Base-by-base conservation (phyloP, 768 basidiomycete genomes). In the Lentinus tigrinus region DNA sequence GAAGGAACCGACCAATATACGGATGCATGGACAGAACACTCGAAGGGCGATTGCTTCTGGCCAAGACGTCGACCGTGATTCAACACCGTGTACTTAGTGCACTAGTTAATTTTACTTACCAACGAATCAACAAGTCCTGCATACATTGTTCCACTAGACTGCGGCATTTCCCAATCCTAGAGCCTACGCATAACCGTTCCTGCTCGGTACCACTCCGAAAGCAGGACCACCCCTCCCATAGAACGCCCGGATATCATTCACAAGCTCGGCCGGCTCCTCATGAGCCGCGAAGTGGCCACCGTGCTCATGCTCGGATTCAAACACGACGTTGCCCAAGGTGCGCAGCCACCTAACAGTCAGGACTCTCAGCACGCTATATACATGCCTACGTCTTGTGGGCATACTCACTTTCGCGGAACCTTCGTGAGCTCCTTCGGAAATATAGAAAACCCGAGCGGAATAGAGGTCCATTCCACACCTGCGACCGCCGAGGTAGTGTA, bases 261-360 rank as follows among this genome's bases (percentile, higher is more conserved):
- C 67, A 7, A 71, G 52, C 13, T 51, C 66, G 38, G 60, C 61
- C 19, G 70, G 69, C 28, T 52, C 44, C 46, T 70, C 69, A 49
- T 65, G 49, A 17, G 69, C 66, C 14, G 69, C 68, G 40, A 71
- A 70, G 37, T 70, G 69, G 0, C 69, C 63, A 11, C 70, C 70
- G 16, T 27, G 27, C 47, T 55, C 60, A 56, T 70, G 69, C 27
- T 56, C 60, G 3, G 57, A 40, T 38, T 64, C 58, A 23, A 65
- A 69, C 24, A 70, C 67, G 19, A 69, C 39, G 17, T 63, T 57
- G 2, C 64, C 70, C 13, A 67, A 37, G 6, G 64, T 57, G 10
- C 53, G 54, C 17, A 56, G 24, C 67, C 68, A 72, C n/a, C 67
- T 70, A 44, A 21, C 19, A 28, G 16, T 1, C 34, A 39, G 7